phyloP scores from a whole-genome alignment of 306 rosid genomes.

The Pterocarpus santalinus region DNA sequence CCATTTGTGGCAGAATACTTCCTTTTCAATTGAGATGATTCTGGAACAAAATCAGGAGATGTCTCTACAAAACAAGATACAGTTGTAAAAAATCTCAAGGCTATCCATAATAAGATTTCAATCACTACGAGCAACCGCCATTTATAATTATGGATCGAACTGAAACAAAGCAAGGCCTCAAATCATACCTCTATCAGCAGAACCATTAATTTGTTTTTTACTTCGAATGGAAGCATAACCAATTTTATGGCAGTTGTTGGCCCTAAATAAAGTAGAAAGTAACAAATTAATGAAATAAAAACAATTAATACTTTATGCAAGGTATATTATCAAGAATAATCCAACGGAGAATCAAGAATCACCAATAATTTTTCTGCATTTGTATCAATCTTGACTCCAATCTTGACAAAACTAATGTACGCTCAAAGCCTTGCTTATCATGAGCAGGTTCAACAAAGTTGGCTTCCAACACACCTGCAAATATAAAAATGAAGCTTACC shows the following conservation, averaged over 20 bases:
- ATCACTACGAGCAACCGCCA: constrained; percentile 14
- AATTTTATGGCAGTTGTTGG: constrained; percentile 69
- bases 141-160: not conserved
- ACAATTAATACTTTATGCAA: constrained; percentile 6
- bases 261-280: constrained; percentile 58
- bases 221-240: constrained; percentile 74
- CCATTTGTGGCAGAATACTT: constrained; percentile 52
- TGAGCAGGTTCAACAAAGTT: constrained; percentile 99
- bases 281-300: constrained; percentile 33
- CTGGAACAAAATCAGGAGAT: constrained; percentile 61
- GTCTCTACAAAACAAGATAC: constrained; percentile 55
- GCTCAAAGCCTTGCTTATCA: constrained; percentile 99
- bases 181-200: constrained; percentile 65
- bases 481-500: constrained; percentile 42
- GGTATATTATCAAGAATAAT: constrained; percentile 1
- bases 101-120: constrained; percentile 1
- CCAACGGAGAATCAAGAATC: constrained; percentile 42
- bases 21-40: constrained; percentile 53
- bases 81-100: constrained; percentile 28
- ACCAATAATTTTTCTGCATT: constrained; percentile 96
- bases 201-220: constrained; percentile 42
- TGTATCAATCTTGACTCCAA: constrained; percentile 76
- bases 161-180: constrained; percentile 39
- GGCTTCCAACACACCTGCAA: constrained; percentile 93
- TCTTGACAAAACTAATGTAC: constrained; percentile 86